Evolutionary conservation across 345 rosid species (phyloP).

Genomic region (Camelina sativa): DNA sequence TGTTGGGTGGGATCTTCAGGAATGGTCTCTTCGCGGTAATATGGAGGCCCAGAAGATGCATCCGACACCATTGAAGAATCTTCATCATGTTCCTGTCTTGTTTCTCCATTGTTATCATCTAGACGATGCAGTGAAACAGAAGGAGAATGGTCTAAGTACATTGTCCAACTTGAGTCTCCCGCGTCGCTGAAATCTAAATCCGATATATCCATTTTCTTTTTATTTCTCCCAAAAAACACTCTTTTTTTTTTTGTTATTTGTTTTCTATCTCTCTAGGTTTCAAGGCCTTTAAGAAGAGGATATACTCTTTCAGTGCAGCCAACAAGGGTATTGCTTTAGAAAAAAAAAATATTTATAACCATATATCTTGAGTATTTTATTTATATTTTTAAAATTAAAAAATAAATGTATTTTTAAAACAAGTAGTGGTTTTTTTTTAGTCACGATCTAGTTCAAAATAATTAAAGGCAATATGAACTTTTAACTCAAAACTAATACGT

Average conservation of each 20-base stretch:
- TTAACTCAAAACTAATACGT: neutral
- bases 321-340: conserved; percentile 24
- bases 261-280: conserved; percentile 40
- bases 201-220: conserved; percentile 53
- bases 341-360: conserved; percentile 14
- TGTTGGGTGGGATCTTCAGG: conserved; percentile 42
- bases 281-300: conserved; percentile 31
- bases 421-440: neutral
- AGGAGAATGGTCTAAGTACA: conserved; percentile 69
- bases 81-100: conserved; percentile 40
- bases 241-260: conserved; percentile 14
- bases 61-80: conserved; percentile 89
- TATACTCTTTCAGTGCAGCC: conserved; percentile 27
- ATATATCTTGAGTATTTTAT: conserved; percentile 9
- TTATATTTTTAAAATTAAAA: neutral
- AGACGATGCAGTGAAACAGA: conserved; percentile 22
- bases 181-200: conserved; percentile 63
- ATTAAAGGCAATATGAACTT: neutral
- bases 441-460: neutral
- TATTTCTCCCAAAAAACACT: conserved; percentile 13
- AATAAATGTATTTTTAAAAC: neutral
- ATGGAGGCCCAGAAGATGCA: conserved; percentile 85
- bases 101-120: conserved; percentile 18
- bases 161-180: conserved; percentile 91
- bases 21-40: conserved; percentile 50